Conservation (phyloP, 306 rosid species). For the Cercis canadensis region DNA sequence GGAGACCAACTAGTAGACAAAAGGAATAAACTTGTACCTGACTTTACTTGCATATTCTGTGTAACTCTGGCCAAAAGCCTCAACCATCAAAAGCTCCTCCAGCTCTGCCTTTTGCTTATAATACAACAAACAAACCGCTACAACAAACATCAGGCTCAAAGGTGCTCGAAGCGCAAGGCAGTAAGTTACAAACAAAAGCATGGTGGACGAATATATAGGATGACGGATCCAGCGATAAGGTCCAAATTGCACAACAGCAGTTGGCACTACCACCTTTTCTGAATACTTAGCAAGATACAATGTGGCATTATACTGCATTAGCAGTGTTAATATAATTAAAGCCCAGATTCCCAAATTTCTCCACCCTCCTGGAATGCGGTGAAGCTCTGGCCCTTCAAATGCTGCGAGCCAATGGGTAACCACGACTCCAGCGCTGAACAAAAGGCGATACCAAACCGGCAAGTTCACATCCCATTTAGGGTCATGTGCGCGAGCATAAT, state of each 20-base stretch:
- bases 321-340: constrained; percentile 62
- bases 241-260: constrained; percentile 88
- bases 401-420: constrained; percentile 97
- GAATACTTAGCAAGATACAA: constrained; percentile 88
- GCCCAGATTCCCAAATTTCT: constrained; percentile 69
- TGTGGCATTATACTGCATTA: constrained; percentile 85
- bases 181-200: constrained; percentile 76
- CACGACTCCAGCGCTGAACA: no score
- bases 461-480: constrained; percentile 80
- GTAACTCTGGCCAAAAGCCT: constrained; percentile 77
- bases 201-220: constrained; percentile 83
- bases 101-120: constrained; percentile 81
- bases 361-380: constrained; percentile 72
- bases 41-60: constrained; percentile 76
- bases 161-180: constrained; percentile 84
- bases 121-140: constrained; percentile 73
- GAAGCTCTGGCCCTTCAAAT: constrained; percentile 95
- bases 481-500: constrained; percentile 75
- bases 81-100: constrained; percentile 94
- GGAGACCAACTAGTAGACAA: constrained; percentile 60
- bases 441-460: constrained; percentile 64
- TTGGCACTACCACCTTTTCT: constrained; percentile 89
- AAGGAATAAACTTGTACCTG: constrained; percentile 84
- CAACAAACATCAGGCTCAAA: constrained; percentile 61
- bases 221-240: constrained; percentile 94